These are phyloP conservation scores for Amaranthus hypochondriacus DNA, from an alignment of 148 eudicot species.

Conservation along the genomic window DNA sequence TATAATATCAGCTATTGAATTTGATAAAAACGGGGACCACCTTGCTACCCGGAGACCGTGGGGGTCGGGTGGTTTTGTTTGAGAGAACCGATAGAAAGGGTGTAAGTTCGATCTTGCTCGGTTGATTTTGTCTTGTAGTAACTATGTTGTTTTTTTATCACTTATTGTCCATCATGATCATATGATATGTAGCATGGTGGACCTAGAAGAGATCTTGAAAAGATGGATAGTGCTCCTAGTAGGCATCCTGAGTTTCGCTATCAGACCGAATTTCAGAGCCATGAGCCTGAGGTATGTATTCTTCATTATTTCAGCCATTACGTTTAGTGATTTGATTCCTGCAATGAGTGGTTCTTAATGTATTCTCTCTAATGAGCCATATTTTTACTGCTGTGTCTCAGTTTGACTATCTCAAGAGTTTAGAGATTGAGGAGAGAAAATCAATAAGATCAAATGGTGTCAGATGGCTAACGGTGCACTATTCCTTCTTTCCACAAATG, in stretches of 20 bases:
- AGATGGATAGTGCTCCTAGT: slow-evolving; percentile 47
- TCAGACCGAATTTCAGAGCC: slow-evolving; percentile 98
- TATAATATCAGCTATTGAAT: slow-evolving; percentile 72
- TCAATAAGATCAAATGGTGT: slow-evolving; percentile 97
- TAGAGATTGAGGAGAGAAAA: slow-evolving; percentile 99
- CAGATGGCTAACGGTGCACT: slow-evolving; percentile 84
- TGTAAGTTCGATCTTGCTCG: slow-evolving; percentile 31
- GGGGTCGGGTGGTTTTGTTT: slow-evolving; percentile 73
- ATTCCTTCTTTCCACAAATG: slow-evolving; percentile 93
- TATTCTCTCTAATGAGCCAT: neutral
- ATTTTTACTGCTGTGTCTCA: slow-evolving; percentile 33
- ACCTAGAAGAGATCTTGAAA: slow-evolving; percentile 74
- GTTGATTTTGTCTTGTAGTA: neutral
- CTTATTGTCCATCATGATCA: slow-evolving; percentile 1
- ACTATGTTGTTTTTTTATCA: neutral
- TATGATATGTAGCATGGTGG: slow-evolving; percentile 39
- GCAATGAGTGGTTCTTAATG: neutral
- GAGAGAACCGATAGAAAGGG: slow-evolving; percentile 61
- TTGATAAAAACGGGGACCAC: slow-evolving; percentile 70
- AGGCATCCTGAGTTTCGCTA: slow-evolving; percentile 95
- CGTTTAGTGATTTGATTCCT: slow-evolving; percentile 4
- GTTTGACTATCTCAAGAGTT: slow-evolving; percentile 99
- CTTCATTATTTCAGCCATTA: slow-evolving; percentile 7
- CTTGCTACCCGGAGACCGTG: slow-evolving; percentile 81
- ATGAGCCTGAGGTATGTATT: slow-evolving; percentile 85